Percentiles rank a stretch among this genome's conserved stretches.
These are phyloP conservation scores for Globisporangium barbulae DNA, from an alignment of 352 stramenopile species.

Conservation along the genomic window DNA sequence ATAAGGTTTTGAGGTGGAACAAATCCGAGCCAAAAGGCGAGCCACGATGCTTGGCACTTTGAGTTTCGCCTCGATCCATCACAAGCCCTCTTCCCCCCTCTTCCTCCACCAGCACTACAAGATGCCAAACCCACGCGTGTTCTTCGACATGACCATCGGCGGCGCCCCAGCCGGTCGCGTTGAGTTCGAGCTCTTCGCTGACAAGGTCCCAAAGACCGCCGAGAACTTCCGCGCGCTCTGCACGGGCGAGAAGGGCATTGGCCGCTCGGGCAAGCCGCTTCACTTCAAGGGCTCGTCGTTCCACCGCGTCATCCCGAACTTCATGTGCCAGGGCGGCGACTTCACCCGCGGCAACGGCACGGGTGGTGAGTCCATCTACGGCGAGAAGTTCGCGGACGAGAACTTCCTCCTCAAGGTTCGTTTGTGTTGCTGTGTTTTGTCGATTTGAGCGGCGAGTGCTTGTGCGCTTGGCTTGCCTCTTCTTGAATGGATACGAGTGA, in stretches of 20 bases:
- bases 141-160: conserved; percentile 98
- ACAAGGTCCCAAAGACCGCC: conserved; percentile 75
- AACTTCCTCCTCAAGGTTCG: conserved; percentile 89
- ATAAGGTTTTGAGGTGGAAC: conserved; percentile 19
- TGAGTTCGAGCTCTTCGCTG: conserved; percentile 78
- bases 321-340: conserved; percentile 97
- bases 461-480: too few relatives aligned
- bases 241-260: conserved; percentile 58
- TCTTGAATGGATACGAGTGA: not conserved
- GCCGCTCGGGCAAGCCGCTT: conserved; percentile 68
- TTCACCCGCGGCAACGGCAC: conserved; percentile 90
- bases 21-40: too few relatives aligned
- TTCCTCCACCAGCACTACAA: conserved; percentile 15
- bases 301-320: conserved; percentile 92
- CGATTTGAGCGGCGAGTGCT: not conserved
- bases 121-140: conserved; percentile 93
- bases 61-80: conserved; percentile 29
- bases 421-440: conserved; percentile 1
- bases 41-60: conserved; percentile 15
- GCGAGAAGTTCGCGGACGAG: conserved; percentile 94
- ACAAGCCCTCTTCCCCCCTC: conserved; percentile 18
- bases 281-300: conserved; percentile 88
- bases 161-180: conserved; percentile 90
- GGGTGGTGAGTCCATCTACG: conserved; percentile 95
- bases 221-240: conserved; percentile 60